Percentiles rank a stretch among this genome's conserved stretches.
phyloP scores from a whole-genome alignment of 1,139 yeast species.

The Magnusiomyces tetraspermus region DNA sequence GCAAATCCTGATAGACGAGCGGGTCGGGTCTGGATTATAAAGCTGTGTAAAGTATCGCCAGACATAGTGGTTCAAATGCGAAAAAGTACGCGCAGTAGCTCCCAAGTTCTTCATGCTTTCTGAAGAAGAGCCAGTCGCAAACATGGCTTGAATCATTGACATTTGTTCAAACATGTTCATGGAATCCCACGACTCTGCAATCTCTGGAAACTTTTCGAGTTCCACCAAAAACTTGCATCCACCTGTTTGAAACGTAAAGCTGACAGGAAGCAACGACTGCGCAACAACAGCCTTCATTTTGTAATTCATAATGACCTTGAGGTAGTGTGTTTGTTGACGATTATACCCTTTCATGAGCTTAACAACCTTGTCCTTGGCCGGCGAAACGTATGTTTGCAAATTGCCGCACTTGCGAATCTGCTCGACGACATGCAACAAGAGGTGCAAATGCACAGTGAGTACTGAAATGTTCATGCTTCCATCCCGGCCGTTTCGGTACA shows the following conservation, averaged over 20 bases:
- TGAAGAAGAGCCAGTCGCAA: neutral
- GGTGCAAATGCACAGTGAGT: neutral
- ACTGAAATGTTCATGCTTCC: neutral
- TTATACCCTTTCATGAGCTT: neutral
- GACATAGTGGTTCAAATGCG: neutral
- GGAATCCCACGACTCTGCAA: neutral
- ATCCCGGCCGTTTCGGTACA: neutral
- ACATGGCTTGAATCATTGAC: neutral
- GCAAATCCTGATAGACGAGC: neutral
- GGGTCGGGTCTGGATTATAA: neutral
- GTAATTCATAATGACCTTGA: slow-evolving; percentile 1
- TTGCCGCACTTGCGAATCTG: slow-evolving; percentile 1
- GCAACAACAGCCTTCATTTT: neutral
- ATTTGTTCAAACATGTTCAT: neutral
- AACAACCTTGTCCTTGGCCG: neutral
- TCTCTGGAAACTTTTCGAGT: neutral
- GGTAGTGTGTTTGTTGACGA: neutral
- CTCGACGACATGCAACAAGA: neutral
- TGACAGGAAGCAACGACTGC: neutral
- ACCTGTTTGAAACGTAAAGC: neutral
- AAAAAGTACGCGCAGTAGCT: neutral
- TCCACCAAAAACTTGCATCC: neutral
- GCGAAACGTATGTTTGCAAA: neutral
- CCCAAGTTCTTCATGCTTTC: neutral
- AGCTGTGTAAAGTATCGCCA: neutral